Evolutionary conservation across 169 alveolate species (phyloP), one percentile per base, ranked within the genome.

Genomic region (Eimeria necatrix): DNA sequence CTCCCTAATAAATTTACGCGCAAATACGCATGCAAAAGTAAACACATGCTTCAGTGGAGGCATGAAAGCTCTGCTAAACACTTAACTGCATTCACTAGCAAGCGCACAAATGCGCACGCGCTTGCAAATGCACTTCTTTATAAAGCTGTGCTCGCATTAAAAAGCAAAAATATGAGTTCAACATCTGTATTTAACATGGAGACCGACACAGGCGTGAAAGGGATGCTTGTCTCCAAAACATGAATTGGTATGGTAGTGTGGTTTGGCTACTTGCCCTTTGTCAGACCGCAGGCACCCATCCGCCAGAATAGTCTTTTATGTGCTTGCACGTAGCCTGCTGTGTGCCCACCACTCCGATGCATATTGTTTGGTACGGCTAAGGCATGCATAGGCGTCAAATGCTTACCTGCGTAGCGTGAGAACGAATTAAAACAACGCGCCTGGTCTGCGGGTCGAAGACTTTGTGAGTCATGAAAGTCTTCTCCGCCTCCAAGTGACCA

Each of bases 391-490:
- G 41, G 41, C 41, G 41, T 32, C 41, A 22, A 70, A 2, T 70
- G 60, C 49, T 49, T 49, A 80, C 89, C 89, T 80, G 89, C n/a
- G 70, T 22, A 6, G 49, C 73, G 51, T 52, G 73, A 48, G 89
- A 80, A 70, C 89, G 56, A 51, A 80, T 80, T 16, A 80, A 49
- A 26, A 80, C 89, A n/a, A 80, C 89, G 49, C 89, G 89, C 8
- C 51, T 68, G 20, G 89, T 51, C 51, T 80, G 51, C 14, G 89
- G 89, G 52, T 80, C 89, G 51, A 80, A 80, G 52, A 80, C 89
- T 52, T 80, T 80, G 89, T 80, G 89, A n/a, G 48, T 32, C 71
- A 52, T 49, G 89, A 80, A 80, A 22, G 89, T 80, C n/a, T 59
- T 12, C 48, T 80, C 89, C 24, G 89, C 89, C 48, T 49, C 73